These are phyloP conservation scores for Backusella luteola DNA, from an alignment of 192 early-diverging fungal species.

Conservation along the genomic window DNA sequence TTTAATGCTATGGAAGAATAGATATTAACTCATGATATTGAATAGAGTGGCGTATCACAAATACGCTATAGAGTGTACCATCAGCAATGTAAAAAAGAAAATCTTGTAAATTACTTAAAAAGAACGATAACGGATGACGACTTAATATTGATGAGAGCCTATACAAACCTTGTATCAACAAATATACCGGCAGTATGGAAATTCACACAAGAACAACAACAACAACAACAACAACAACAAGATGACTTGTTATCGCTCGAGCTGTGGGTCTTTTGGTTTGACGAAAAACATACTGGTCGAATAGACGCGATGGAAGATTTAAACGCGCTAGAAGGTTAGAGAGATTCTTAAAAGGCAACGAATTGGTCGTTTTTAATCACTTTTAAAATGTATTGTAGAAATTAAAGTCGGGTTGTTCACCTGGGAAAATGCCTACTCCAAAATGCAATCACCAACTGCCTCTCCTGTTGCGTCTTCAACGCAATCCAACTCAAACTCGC, in stretches of 20 bases:
- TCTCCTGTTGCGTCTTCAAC: constrained; percentile 20
- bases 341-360: neutral
- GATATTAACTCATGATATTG: neutral
- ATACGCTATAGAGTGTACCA: constrained; percentile 36
- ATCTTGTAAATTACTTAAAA: constrained; percentile 13
- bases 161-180: neutral
- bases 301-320: constrained; percentile 23
- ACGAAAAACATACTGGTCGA: constrained; percentile 32
- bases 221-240: neutral
- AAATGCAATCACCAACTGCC: constrained; percentile 17
- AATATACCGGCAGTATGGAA: constrained; percentile 24
- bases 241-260: constrained; percentile 15
- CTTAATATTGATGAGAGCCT: constrained; percentile 23
- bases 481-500: constrained; percentile 11
- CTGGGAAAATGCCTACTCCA: constrained; percentile 32
- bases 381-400: constrained; percentile 13
- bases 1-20: neutral
- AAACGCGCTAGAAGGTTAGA: constrained; percentile 27
- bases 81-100: constrained; percentile 20
- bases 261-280: constrained; percentile 41
- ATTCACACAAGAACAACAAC: neutral
- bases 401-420: constrained; percentile 32
- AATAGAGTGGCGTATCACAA: constrained; percentile 35
- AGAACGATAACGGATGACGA: neutral
- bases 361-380: neutral